Base-by-base conservation (phyloP, 805 yeast species). In the Candida michaelii region DNA sequence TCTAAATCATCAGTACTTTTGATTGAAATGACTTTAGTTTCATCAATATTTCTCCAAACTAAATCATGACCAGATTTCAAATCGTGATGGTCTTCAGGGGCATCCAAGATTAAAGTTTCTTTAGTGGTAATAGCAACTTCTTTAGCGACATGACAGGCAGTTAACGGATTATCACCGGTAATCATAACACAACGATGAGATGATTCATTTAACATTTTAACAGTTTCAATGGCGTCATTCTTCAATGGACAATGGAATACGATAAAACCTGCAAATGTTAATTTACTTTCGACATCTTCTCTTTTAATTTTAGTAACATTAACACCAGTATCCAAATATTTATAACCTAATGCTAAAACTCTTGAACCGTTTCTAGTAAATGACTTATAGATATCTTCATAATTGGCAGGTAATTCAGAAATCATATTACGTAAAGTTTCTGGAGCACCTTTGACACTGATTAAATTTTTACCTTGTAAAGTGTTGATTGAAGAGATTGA, bases 221-320 rank as follows among this genome's bases (percentile, higher is more conserved):
- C 82, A 30, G 96, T 85, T 52, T 82, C 95, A 60, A 88, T 71
- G 27, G 99, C 99, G 68, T 93, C 99, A 27, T 74, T 76, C 65
- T 93, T 93, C 76, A 93, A 79, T 14, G 99, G 99, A 71, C 98
- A 90, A 62, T 89, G 96, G 86, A 93, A 93, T 42, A 93, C 93
- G 55, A 93, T 79, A 62, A 93, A 93, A 3, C 98, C 99, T 31
- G 85, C 96, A 69, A 93, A 93, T 8, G 58, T 67, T 53, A 93
- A 75, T 42, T 76, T 77, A 34, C 79, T 66, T 71, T 93, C 99
- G 52, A 90, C 80, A 14, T 77, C 76, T 47, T 83, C 83, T 67
- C 99, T 83, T 41, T 76, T 76, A 46, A 89, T 59, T 48, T 82
- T 78, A 33, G 73, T 54, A 15, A 74, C 76, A 24, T 76, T 58